Evolutionary conservation across 768 basidiomycete genomes (phyloP).

Genomic region (Cyclocybe cylindracea): DNA sequence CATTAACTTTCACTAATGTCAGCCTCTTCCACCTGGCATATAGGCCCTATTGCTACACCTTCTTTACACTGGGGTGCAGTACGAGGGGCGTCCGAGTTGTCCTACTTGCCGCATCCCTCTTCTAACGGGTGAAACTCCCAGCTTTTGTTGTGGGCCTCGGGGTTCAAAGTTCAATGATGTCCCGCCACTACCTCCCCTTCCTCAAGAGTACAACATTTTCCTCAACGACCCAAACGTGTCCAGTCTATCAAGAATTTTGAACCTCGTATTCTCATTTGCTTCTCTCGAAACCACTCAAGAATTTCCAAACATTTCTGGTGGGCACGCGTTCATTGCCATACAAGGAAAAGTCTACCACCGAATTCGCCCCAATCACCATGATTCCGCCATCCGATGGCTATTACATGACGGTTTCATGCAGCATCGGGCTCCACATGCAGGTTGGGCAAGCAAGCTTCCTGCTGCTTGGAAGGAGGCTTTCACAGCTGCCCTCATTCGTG

Average conservation of each 20-base stretch:
- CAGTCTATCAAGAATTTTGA: conserved; percentile 21
- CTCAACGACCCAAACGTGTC: conserved; percentile 27
- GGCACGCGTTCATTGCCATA: conserved; percentile 21
- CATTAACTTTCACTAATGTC: too few species aligned
- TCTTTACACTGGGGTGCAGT: conserved; percentile 7
- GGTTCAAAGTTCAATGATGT: conserved; percentile 17
- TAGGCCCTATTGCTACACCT: conserved; percentile 2
- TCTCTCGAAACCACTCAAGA: conserved; percentile 23
- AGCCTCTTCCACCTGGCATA: background rate
- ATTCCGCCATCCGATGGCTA: conserved; percentile 31
- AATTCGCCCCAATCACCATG: conserved; percentile 22
- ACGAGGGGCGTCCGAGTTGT: conserved; percentile 11
- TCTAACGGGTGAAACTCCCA: conserved; percentile 28
- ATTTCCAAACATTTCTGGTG: conserved; percentile 16
- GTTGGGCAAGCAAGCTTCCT: conserved; percentile 5
- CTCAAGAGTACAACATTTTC: conserved; percentile 23
- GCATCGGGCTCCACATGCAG: background rate
- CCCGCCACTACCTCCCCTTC: conserved; percentile 24
- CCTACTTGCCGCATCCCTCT: conserved; percentile 19
- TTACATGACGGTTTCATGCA: conserved; percentile 34
- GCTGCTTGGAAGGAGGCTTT: conserved; percentile 12
- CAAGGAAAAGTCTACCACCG: conserved; percentile 33
- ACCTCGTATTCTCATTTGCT: conserved; percentile 33
- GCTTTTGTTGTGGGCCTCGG: conserved; percentile 32
- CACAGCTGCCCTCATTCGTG: conserved; percentile 1